Evolutionary conservation across 352 stramenopile genomes (phyloP), one percentile per base, ranked within the genome.

Genomic region (Globisporangium nagaii): DNA sequence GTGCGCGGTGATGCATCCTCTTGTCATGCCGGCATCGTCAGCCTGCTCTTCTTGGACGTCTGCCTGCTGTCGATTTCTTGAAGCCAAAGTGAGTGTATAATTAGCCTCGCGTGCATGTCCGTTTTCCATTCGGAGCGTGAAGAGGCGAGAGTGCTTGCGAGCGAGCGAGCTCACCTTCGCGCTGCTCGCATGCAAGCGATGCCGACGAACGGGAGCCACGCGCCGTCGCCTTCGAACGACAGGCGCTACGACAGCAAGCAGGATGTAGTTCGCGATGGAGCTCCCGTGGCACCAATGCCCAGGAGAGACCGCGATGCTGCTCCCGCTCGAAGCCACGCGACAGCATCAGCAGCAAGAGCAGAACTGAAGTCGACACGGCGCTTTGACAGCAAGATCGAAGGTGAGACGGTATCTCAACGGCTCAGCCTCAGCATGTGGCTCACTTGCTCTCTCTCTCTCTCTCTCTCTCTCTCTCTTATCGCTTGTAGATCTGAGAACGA

Each of bases 371-470:
- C 40, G 20, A 2, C 54, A 25, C 28, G 9, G 24, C 34, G 32
- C 32, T 43, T 62, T 6, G 47, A 53, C 30, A 62, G 39, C 36
- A 62, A 44, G 17, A 62, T 48, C 19, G 39, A 62, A 56, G 53
- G 53, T 60, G 27, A 4, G 37, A 9, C 37, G 22, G 22, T 17
- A 25, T 25, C 35, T 41, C 17, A 2, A 6, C 20, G 35, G 12
- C 36, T 37, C 25, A 15, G n/a, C n/a, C n/a, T n/a, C n/a, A n/a
- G n/a, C n/a, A 32, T n/a, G 7, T 32, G 5, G 24, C 27, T 34
- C 22, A 24, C 13, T 5, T 22, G 22, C 37, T n/a, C 27, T 25
- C 0, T 27, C 9, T 15, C 27, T n/a, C 10, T 2, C 17, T 19
- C 15, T 31, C 11, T 27, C 49, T 22, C 28, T 30, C 17, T 44